Percentiles rank a stretch among this genome's conserved stretches.
Evolutionary conservation across 192 early-diverging fungal genomes (phyloP).

Genomic region (Coemansia sp.): DNA sequence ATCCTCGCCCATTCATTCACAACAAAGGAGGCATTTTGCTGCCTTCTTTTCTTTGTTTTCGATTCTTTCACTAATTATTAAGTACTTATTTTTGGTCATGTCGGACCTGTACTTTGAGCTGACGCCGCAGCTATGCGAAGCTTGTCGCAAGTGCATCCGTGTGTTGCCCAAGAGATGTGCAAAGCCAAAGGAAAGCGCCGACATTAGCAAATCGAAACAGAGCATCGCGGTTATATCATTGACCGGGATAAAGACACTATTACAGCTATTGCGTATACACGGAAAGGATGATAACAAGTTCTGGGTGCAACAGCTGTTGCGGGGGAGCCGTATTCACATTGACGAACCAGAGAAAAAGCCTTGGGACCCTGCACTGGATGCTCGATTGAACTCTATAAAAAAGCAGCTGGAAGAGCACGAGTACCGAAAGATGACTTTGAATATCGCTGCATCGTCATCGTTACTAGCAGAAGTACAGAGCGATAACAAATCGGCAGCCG

Average conservation of each 20-base stretch:
- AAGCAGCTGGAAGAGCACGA: constrained; percentile 43
- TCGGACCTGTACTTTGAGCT: constrained; percentile 13
- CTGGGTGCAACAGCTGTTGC: constrained; percentile 43
- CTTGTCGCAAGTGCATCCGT: constrained; percentile 17
- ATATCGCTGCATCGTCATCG: constrained; percentile 4
- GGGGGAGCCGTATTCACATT: constrained; percentile 36
- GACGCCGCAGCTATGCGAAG: constrained; percentile 23
- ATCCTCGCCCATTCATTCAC: background rate
- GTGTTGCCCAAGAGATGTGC: constrained; percentile 3
- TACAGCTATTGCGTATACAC: constrained; percentile 11
- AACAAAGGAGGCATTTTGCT: background rate
- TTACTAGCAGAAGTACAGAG: background rate
- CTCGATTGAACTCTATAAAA: constrained; percentile 36
- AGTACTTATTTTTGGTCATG: no score
- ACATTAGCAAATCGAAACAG: background rate
- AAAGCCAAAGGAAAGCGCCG: constrained; percentile 4
- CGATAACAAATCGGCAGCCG: background rate
- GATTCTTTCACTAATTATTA: background rate
- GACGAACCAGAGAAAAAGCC: constrained; percentile 16
- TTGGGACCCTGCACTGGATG: constrained; percentile 43
- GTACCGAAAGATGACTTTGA: constrained; percentile 37
- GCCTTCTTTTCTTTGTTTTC: background rate
- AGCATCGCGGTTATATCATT: constrained; percentile 13
- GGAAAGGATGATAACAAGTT: background rate
- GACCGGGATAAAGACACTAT: constrained; percentile 21